Conservation (phyloP, 176 grass and related monocot genomes). For the Themeda triandra region DNA sequence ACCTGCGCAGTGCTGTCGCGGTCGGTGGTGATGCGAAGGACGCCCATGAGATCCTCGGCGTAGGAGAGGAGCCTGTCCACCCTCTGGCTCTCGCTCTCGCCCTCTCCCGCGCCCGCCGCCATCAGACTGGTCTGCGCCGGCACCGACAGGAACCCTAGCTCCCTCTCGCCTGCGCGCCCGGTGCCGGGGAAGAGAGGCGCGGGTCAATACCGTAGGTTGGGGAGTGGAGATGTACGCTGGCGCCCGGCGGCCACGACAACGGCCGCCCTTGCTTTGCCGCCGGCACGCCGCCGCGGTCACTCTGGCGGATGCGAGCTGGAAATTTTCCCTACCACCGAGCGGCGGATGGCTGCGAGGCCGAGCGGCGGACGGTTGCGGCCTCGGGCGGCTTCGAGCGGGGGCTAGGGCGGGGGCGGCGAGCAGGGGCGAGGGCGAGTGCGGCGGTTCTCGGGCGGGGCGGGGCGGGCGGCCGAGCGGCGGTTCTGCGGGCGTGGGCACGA, state of each 20-base stretch:
- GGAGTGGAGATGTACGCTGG: no score
- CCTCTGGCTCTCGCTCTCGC: slow-evolving; percentile 8
- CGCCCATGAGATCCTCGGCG: slow-evolving; percentile 39
- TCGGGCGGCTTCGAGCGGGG: no score
- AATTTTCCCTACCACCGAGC: no score
- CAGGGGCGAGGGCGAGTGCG: no score
- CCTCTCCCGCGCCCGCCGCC: slow-evolving; percentile 33
- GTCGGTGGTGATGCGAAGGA: slow-evolving; percentile 41
- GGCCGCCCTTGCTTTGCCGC: background rate
- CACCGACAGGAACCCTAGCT: slow-evolving; percentile 26
- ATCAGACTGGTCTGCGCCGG: background rate
- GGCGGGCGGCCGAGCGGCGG: no score
- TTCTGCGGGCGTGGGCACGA: no score
- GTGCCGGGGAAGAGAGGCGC: background rate
- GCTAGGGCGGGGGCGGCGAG: no score
- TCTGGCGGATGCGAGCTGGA: background rate
- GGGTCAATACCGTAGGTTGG: background rate
- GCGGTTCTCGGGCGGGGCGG: no score
- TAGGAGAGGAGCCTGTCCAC: slow-evolving; percentile 41
- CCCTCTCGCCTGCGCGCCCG: background rate
- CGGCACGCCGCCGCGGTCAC: background rate
- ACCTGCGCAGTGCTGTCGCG: slow-evolving; percentile 31
- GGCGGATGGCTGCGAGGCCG: no score
- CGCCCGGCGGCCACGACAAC: background rate
- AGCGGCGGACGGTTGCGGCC: no score